Evolutionary conservation across 2,329 filamentous ascomycete species (phyloP).

Genomic region (Metarhizium robertsii): DNA sequence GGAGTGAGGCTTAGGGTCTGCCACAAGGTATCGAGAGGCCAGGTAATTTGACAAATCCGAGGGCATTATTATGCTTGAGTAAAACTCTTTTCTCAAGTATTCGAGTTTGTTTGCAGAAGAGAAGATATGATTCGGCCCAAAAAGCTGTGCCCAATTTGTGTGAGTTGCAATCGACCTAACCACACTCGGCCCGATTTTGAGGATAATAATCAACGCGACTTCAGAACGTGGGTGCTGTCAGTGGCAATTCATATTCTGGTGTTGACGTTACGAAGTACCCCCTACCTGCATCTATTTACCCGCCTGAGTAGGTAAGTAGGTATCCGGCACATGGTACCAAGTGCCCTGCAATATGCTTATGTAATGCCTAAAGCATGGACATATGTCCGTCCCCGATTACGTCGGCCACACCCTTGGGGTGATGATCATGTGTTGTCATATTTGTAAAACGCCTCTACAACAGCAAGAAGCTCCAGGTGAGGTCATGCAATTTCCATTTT

Average conservation of each 20-base stretch:
- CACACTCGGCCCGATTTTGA: not conserved
- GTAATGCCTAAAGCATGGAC: no score
- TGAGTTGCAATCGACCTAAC: no score
- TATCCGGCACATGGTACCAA: no score
- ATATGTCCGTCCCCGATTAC: no score
- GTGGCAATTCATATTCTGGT: no score
- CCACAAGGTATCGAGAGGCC: constrained; percentile 76
- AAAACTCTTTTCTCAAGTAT: not conserved
- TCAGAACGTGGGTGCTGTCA: no score
- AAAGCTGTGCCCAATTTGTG: not conserved
- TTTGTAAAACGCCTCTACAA: not conserved
- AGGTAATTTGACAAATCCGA: constrained; percentile 72
- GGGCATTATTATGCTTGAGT: constrained; percentile 31
- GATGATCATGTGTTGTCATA: no score
- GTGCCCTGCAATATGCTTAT: no score
- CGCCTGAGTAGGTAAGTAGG: no score
- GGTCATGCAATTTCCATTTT: not conserved
- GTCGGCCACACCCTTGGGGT: no score
- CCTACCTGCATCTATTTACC: no score
- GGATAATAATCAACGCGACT: not conserved
- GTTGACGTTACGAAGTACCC: not conserved
- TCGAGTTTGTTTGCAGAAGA: not conserved
- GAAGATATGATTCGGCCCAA: no score
- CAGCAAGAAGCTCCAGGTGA: not conserved
- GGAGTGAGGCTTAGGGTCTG: constrained; percentile 40